Conservation (phyloP, 441 rosid genomes). For the Macaranga tanarius region DNA sequence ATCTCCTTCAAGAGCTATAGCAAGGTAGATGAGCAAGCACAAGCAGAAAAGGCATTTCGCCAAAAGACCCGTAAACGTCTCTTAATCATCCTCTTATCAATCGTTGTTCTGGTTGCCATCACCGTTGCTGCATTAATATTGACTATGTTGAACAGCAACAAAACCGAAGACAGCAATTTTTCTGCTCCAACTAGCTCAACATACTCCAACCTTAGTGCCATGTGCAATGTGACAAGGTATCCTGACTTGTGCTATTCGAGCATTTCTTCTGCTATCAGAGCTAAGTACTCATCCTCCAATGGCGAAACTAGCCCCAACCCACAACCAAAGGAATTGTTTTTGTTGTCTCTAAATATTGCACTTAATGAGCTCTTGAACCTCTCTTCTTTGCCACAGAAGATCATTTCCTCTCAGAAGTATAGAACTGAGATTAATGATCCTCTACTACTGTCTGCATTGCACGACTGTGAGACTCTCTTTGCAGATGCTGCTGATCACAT, state of each 20-base stretch:
- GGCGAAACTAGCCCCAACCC: slow-evolving; percentile 7
- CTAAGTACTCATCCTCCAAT: slow-evolving; percentile 16
- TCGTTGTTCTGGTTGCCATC: slow-evolving; percentile 23
- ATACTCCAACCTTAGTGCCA: slow-evolving; percentile 17
- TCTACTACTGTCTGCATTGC: slow-evolving; percentile 22
- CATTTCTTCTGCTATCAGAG: slow-evolving; percentile 29
- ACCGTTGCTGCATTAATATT: slow-evolving; percentile 18
- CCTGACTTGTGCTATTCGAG: slow-evolving; percentile 35
- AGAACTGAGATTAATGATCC: slow-evolving; percentile 15
- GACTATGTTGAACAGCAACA: background rate
- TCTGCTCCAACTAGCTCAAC: background rate
- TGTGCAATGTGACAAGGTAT: slow-evolving; percentile 32
- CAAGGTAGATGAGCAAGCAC: slow-evolving; percentile 29
- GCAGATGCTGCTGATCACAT: slow-evolving; percentile 30
- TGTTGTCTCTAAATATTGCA: slow-evolving; percentile 31
- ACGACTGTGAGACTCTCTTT: slow-evolving; percentile 27
- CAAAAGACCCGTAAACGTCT: slow-evolving; percentile 31
- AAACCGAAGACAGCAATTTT: background rate
- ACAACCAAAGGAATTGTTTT: slow-evolving; percentile 22
- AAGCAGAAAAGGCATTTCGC: slow-evolving; percentile 22
- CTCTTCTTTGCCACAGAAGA: slow-evolving; percentile 24
- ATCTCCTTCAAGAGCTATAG: slow-evolving; percentile 27
- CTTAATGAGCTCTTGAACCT: slow-evolving; percentile 25
- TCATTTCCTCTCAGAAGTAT: slow-evolving; percentile 18
- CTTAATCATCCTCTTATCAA: slow-evolving; percentile 22